Evolutionary conservation across 495 filamentous ascomycete species (phyloP), one percentile per base, ranked within the genome.

Genomic region (Podospora pseudopauciseta): DNA sequence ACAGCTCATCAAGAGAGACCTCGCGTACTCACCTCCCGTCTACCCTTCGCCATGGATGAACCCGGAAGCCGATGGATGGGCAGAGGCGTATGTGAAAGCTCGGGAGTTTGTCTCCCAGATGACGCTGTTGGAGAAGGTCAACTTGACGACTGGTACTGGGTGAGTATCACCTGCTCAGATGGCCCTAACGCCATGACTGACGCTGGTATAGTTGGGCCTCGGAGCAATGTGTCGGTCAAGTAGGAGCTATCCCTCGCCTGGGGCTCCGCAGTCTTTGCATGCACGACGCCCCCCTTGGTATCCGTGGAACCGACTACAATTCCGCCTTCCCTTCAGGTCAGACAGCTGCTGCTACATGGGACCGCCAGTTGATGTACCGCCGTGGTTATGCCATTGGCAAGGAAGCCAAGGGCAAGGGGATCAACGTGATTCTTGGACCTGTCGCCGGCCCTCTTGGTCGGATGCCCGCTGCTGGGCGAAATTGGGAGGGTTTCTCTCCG

Each of bases 51-150:
- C 93, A 80, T 94, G 94, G 91, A 87, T 86, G 80, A 84, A 87
- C 70, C 83, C 84, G 62, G 85, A 88, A 32, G 84, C 88, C 6
- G 87, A 85, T 58, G 89, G 88, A 44, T 97, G 93, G 93, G 83
- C 86, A 54, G 88, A 89, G 4, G 92, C 92, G 13, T 93, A 96
- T 74, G 78, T 75, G 44, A 90, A 92, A 71, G 93, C 93, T 5
- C 86, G 86, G 68, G 85, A 81, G 0, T 94, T 96, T 68, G 93
- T 97, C 53, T 89, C 88, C 6, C 87, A 92, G 78, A 80, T 97
- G 76, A 97, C 93, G 0, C 79, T 97, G 67, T 79, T 89, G 13
- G 93, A 97, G 82, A 97, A 97, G 83, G 91, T 97, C 75, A 97
- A 97, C 73, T 73, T 97, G 67, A 96, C 93, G 1, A 96, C 92